These are phyloP conservation scores for Daldinia loculata DNA, from an alignment of 495 filamentous ascomycete species.

Conservation along the genomic window DNA sequence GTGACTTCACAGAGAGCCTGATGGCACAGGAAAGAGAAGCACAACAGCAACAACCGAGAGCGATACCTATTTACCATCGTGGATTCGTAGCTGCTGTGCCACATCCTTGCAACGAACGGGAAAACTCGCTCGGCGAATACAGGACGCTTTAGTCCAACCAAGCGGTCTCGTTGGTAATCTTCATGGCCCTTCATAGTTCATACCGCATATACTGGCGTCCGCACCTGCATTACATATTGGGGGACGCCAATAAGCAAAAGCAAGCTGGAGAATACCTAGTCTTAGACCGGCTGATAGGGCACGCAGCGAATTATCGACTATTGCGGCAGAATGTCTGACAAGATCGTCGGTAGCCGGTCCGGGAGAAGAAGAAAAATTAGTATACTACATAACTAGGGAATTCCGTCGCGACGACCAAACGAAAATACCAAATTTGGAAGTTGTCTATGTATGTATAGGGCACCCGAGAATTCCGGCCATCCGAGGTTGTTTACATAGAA, in stretches of 20 bases:
- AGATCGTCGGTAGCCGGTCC: conserved; percentile 41
- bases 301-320: conserved; percentile 3
- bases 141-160: conserved; percentile 23
- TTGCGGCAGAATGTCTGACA: conserved; percentile 32
- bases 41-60: not conserved
- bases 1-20: conserved; percentile 18
- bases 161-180: conserved; percentile 15
- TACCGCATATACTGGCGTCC: conserved; percentile 6
- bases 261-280: not conserved
- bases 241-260: conserved; percentile 25
- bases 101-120: conserved; percentile 30
- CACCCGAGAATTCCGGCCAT: conserved; percentile 24
- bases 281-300: not conserved
- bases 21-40: not conserved
- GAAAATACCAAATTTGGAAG: not conserved
- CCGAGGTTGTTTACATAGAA: conserved; percentile 24
- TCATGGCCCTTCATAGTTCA: conserved; percentile 15
- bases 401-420: not conserved
- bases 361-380: conserved; percentile 5
- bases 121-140: conserved; percentile 30
- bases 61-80: conserved; percentile 5
- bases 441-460: conserved; percentile 5
- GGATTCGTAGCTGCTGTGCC: conserved; percentile 17
- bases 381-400: not conserved
- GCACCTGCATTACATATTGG: conserved; percentile 12